These are phyloP conservation scores for Nothopassalora personata DNA, from an alignment of 2,329 filamentous ascomycete genomes.

Conservation along the genomic window DNA sequence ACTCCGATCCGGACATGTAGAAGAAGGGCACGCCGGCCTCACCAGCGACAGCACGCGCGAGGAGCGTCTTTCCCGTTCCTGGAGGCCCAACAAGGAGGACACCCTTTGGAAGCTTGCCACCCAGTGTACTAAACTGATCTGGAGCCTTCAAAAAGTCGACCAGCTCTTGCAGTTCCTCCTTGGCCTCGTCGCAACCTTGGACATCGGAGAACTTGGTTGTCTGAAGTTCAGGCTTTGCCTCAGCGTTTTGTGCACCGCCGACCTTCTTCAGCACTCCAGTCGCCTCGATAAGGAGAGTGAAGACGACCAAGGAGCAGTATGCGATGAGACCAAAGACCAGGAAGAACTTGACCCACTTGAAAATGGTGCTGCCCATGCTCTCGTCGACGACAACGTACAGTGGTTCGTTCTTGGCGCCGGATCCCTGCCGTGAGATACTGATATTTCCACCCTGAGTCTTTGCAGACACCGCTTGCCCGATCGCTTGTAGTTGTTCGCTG, in stretches of 20 bases:
- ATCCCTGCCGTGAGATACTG: conserved; percentile 51
- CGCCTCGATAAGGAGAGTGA: conserved; percentile 78
- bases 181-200: conserved; percentile 95
- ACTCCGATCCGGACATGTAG: conserved; percentile 99
- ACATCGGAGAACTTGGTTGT: conserved; percentile 88
- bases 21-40: conserved; percentile 98
- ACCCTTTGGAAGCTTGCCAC: conserved; percentile 94
- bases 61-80: conserved; percentile 93
- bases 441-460: conserved; percentile 63
- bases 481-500: conserved; percentile 64
- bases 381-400: conserved; percentile 96
- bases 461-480: conserved; percentile 76
- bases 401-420: conserved; percentile 71
- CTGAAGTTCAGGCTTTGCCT: conserved; percentile 89
- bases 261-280: conserved; percentile 75
- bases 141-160: conserved; percentile 95
- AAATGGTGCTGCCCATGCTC: conserved; percentile 69
- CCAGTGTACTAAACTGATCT: conserved; percentile 85
- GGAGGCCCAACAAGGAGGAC: conserved; percentile 91
- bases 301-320: conserved; percentile 72
- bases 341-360: conserved; percentile 88
- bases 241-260: conserved; percentile 64
- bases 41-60: conserved; percentile 90
- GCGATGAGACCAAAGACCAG: conserved; percentile 70
- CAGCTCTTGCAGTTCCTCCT: conserved; percentile 94